Conservation (phyloP, 306 rosid genomes). For the Abrus pulchellus region DNA sequence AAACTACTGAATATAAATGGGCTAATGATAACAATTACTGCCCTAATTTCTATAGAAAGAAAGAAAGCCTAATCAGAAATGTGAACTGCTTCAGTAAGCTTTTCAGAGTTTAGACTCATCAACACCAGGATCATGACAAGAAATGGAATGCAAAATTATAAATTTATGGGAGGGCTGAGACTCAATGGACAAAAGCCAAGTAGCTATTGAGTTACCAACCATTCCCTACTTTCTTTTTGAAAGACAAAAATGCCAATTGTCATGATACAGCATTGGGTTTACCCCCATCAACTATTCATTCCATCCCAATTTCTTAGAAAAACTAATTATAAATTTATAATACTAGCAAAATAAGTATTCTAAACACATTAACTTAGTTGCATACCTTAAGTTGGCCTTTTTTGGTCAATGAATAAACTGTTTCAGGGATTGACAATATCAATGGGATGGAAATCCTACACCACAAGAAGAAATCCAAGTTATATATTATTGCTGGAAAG, state of each 20-base stretch:
- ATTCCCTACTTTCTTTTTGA: neutral
- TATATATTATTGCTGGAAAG: slow-evolving; percentile 18
- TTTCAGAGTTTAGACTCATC: neutral
- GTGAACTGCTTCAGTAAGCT: neutral
- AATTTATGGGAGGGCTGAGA: neutral
- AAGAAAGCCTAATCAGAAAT: neutral
- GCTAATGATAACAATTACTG: too few relatives aligned
- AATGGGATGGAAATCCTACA: slow-evolving; percentile 84
- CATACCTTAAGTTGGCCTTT: slow-evolving; percentile 85
- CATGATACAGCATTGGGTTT: slow-evolving; percentile 11
- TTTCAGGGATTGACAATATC: slow-evolving; percentile 51
- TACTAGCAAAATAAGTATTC: slow-evolving; percentile 17
- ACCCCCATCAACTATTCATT: slow-evolving; percentile 17
- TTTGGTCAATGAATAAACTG: slow-evolving; percentile 83
- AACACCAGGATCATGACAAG: slow-evolving; percentile 1
- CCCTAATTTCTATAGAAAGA: neutral
- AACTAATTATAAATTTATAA: neutral
- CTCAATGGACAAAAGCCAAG: slow-evolving; percentile 9
- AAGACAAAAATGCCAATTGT: slow-evolving; percentile 6
- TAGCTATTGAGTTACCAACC: neutral
- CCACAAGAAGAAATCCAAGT: slow-evolving; percentile 47
- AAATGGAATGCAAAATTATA: neutral
- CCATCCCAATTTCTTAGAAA: slow-evolving; percentile 27
- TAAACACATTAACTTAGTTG: slow-evolving; percentile 27
- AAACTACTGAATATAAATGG: neutral